Evolutionary conservation across 768 basidiomycete species (phyloP).

Genomic region (Lactifluus hygrophoroides): DNA sequence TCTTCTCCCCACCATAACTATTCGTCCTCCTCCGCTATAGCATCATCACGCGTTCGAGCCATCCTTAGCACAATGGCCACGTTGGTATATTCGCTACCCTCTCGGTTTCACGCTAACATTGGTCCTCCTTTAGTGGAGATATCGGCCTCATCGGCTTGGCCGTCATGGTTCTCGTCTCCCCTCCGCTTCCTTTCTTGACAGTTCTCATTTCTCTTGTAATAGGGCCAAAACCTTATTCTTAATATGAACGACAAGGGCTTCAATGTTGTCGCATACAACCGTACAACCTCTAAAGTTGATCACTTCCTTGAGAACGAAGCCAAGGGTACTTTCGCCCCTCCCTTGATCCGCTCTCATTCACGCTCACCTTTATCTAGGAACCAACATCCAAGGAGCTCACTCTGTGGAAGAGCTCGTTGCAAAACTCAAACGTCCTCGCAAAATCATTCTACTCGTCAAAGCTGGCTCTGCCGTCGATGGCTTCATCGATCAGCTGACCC

Average conservation of each 20-base stretch:
- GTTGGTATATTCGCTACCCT: conserved; percentile 38
- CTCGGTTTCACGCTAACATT: conserved; percentile 22
- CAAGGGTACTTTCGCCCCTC: conserved; percentile 60
- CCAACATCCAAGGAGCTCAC: conserved; percentile 91
- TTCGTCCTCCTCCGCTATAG: conserved; percentile 9
- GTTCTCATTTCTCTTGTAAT: conserved; percentile 11
- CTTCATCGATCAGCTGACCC: conserved; percentile 85
- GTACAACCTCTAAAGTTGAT: conserved; percentile 94
- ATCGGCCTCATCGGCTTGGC: conserved; percentile 98
- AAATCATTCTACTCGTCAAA: conserved; percentile 98
- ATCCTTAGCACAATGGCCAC: conserved; percentile 34
- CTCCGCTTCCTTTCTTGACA: conserved; percentile 18
- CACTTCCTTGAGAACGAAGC: conserved; percentile 93
- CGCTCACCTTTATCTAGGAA: conserved; percentile 46
- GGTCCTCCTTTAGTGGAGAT: conserved; percentile 58
- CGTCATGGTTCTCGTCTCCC: conserved; percentile 68
- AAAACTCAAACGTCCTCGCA: conserved; percentile 92
- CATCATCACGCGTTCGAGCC: conserved; percentile 28
- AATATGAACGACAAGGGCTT: conserved; percentile 99
- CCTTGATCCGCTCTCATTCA: conserved; percentile 20
- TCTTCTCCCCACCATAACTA: conserved; percentile 9
- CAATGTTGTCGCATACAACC: conserved; percentile 94
- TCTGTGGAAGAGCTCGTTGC: conserved; percentile 83
- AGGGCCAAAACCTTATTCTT: conserved; percentile 96
- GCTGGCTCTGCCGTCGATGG: conserved; percentile 93